phyloP scores from a whole-genome alignment of 1,284 basidiomycete genomes.

The Ganoderma meredithae region DNA sequence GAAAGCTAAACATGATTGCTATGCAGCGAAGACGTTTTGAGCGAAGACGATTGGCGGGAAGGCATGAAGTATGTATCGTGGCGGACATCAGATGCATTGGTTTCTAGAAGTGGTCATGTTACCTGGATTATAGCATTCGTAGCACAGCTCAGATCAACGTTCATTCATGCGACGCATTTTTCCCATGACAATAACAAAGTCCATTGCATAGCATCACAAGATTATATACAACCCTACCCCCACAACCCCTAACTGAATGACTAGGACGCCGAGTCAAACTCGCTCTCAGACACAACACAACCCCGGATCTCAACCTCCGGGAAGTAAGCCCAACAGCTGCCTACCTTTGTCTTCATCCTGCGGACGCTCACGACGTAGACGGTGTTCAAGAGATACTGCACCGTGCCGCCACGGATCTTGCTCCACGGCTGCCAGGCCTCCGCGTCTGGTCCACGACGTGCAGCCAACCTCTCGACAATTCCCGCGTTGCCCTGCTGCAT shows the following conservation, averaged over 20 bases:
- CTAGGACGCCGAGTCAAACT: not conserved
- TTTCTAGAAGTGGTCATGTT: not conserved
- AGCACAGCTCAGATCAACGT: not conserved
- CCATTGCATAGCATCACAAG: not conserved
- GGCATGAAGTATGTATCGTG: not conserved
- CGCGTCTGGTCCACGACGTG: too few species aligned
- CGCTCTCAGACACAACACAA: not conserved
- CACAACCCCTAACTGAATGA: not conserved
- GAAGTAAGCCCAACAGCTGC: not conserved
- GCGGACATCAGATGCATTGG: not conserved
- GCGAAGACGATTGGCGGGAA: conserved; percentile 19
- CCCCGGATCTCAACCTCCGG: not conserved
- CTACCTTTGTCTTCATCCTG: too few species aligned
- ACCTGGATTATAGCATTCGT: not conserved
- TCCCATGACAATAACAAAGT: not conserved
- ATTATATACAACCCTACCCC: not conserved
- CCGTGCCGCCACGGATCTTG: too few species aligned
- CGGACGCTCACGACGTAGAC: not conserved
- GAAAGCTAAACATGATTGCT: not conserved
- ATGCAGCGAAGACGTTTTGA: not conserved
- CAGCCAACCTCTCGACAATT: not conserved
- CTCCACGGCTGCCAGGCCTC: not conserved
- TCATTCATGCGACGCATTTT: not conserved
- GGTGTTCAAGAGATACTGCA: not conserved
- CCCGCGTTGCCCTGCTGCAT: not conserved